These are phyloP conservation scores for Tricharina praecox DNA, from an alignment of 495 filamentous ascomycete genomes.

Conservation along the genomic window DNA sequence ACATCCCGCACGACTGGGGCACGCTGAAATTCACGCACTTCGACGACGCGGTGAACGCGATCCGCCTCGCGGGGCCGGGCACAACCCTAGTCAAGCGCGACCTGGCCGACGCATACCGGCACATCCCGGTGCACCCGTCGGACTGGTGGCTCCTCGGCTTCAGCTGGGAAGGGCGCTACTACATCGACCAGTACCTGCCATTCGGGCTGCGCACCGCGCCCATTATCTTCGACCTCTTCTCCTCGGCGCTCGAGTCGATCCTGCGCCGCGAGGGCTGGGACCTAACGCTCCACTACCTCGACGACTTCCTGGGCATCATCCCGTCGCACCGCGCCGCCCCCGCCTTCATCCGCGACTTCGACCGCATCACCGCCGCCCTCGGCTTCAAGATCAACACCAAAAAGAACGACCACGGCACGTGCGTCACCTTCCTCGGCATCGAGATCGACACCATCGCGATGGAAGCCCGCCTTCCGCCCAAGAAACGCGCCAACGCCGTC, in stretches of 20 bases:
- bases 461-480: slow-evolving; percentile 27
- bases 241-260: slow-evolving; percentile 10
- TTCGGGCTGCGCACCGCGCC: slow-evolving; percentile 8
- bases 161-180: slow-evolving; percentile 4
- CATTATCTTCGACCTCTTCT: slow-evolving; percentile 10
- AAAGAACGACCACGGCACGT: slow-evolving; percentile 29
- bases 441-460: slow-evolving; percentile 12
- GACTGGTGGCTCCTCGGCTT: slow-evolving; percentile 11
- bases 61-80: not conserved
- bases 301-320: slow-evolving; percentile 12
- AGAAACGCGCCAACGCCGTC: slow-evolving; percentile 21
- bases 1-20: slow-evolving; percentile 1
- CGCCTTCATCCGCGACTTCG: not conserved
- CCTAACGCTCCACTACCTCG: slow-evolving; percentile 9
- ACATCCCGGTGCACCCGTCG: slow-evolving; percentile 5
- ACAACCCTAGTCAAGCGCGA: slow-evolving; percentile 8
- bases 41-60: not conserved
- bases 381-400: not conserved
- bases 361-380: not conserved
- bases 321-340: not conserved
- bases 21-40: not conserved
- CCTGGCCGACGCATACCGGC: slow-evolving; percentile 11
- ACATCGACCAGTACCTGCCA: slow-evolving; percentile 10
- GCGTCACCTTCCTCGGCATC: slow-evolving; percentile 9
- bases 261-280: slow-evolving; percentile 2